A percentile compares a stretch with the other conserved stretches of the same genome.
Evolutionary conservation across 2,329 filamentous ascomycete species (phyloP).

Genomic region (Didymosphaeria variabile): DNA sequence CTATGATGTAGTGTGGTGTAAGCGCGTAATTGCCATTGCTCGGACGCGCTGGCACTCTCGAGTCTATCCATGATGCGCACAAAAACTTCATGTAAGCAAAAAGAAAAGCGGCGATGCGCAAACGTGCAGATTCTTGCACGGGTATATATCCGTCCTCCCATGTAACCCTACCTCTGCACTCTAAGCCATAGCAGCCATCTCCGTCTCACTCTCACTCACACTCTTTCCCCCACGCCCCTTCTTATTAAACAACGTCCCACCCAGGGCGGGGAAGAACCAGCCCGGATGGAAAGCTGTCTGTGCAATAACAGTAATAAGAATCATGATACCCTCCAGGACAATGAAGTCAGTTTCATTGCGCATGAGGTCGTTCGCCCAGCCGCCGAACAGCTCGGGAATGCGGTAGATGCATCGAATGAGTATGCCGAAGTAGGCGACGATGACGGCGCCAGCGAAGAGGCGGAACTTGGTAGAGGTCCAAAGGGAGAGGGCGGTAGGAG

Average conservation of each 20-base stretch:
- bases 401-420: slow-evolving; percentile 58
- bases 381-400: slow-evolving; percentile 56
- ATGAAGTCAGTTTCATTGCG: slow-evolving; percentile 59
- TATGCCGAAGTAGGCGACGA: slow-evolving; percentile 53
- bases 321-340: slow-evolving; percentile 61
- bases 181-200: slow-evolving; percentile 3
- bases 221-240: slow-evolving; percentile 7
- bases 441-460: slow-evolving; percentile 39
- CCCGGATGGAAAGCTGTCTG: slow-evolving; percentile 59
- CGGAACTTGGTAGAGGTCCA: slow-evolving; percentile 26
- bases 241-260: slow-evolving; percentile 7
- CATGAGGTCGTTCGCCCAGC: slow-evolving; percentile 55
- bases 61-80: too few relatives aligned
- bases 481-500: slow-evolving; percentile 21
- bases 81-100: too few relatives aligned
- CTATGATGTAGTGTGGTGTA: too few relatives aligned
- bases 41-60: too few relatives aligned
- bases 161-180: too few relatives aligned
- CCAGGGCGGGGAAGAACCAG: slow-evolving; percentile 33
- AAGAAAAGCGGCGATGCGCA: not conserved
- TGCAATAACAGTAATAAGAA: slow-evolving; percentile 53
- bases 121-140: not conserved
- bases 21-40: too few relatives aligned
- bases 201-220: slow-evolving; percentile 12
- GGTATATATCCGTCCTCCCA: not conserved